Evolutionary conservation across 2,329 filamentous ascomycete genomes (phyloP).

Genomic region (Phaeoacremonium minimum): DNA sequence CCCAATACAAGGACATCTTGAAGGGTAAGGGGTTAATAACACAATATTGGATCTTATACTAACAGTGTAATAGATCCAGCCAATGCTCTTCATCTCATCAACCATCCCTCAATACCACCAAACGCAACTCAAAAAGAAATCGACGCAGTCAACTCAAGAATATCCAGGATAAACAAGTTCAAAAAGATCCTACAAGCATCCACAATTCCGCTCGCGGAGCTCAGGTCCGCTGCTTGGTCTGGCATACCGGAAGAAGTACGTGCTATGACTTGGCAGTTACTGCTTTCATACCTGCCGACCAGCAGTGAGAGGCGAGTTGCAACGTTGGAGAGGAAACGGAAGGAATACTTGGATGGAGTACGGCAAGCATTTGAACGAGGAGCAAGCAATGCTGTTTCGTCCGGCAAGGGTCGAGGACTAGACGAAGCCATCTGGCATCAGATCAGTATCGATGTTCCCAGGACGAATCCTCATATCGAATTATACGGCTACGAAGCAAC

Average conservation of each 20-base stretch:
- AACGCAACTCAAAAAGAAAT: conserved; percentile 78
- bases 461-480: conserved; percentile 93
- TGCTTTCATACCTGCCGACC: conserved; percentile 94
- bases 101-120: conserved; percentile 70
- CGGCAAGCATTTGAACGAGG: conserved; percentile 66
- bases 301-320: conserved; percentile 89
- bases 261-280: conserved; percentile 97
- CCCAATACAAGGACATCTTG: conserved; percentile 96
- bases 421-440: conserved; percentile 99
- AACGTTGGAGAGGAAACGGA: conserved; percentile 88
- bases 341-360: conserved; percentile 94
- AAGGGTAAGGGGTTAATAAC: conserved; percentile 42
- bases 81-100: conserved; percentile 91
- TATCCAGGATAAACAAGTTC: conserved; percentile 96
- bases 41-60: conserved; percentile 5
- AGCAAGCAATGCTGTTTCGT: conserved; percentile 32
- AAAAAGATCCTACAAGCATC: conserved; percentile 92
- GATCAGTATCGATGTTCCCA: conserved; percentile 95
- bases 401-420: conserved; percentile 51
- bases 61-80: conserved; percentile 59
- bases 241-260: conserved; percentile 92
- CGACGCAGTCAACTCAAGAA: conserved; percentile 81
- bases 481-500: conserved; percentile 96
- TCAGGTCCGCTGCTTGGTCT: conserved; percentile 87
- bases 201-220: conserved; percentile 78